These are phyloP conservation scores for Silybum marianum DNA, from an alignment of 129 eudicot species.

Conservation along the genomic window DNA sequence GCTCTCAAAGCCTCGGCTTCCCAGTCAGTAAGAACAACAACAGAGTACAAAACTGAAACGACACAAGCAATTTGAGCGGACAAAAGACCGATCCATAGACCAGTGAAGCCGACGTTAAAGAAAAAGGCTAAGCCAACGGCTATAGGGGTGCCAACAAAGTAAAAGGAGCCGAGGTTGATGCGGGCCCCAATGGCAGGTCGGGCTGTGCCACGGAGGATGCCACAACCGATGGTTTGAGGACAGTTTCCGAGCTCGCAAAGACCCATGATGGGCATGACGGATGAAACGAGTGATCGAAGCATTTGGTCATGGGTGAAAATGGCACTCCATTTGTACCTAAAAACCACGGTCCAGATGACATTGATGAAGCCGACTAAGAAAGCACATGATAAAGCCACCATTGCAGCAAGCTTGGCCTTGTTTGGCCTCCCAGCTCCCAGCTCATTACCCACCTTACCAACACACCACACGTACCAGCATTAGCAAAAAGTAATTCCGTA, in stretches of 20 bases:
- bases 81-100: constrained; percentile 83
- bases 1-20: constrained; percentile 83
- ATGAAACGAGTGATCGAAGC: constrained; percentile 70
- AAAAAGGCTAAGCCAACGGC: constrained; percentile 83
- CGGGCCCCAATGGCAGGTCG: constrained; percentile 91
- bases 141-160: constrained; percentile 93
- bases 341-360: constrained; percentile 74
- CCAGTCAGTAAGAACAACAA: constrained; percentile 70
- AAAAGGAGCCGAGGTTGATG: constrained; percentile 87
- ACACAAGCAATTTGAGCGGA: constrained; percentile 91
- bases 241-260: constrained; percentile 97
- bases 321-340: constrained; percentile 67
- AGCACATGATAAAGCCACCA: constrained; percentile 77
- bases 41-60: constrained; percentile 59
- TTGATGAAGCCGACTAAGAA: constrained; percentile 65
- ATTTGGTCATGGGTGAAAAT: constrained; percentile 69
- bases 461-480: not conserved
- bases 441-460: constrained; percentile 82
- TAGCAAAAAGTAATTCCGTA: not conserved
- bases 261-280: constrained; percentile 90
- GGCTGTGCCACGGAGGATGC: constrained; percentile 90
- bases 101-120: constrained; percentile 61
- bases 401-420: constrained; percentile 89
- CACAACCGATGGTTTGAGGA: constrained; percentile 96
- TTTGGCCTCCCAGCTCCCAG: constrained; percentile 90